Evolutionary conservation across 1,139 yeast genomes (phyloP), one percentile per base, ranked within the genome.

Genomic region (Spencermartinsiella ligniputridi): DNA sequence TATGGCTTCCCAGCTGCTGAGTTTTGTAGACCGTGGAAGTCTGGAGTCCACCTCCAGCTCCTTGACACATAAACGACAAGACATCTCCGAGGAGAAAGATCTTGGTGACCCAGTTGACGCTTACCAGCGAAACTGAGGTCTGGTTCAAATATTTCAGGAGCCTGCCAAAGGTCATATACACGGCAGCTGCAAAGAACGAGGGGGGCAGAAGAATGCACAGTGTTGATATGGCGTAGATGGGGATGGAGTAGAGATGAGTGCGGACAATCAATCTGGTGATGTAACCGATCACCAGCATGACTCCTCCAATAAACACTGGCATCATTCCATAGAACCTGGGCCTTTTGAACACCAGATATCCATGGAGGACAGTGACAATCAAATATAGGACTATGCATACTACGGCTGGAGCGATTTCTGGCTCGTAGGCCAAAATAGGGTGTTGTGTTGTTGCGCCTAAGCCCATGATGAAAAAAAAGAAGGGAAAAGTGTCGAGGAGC

Each of bases 71-170:
- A 46, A 74, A 66, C 35, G 74, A 67, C 13, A 64, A 12, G 16
- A 72, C 59, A 58, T 74, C 78, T 29, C 76, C 75, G 18, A 54
- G 25, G n/a, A 74, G 75, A 58, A 73, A 74, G 18, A 69, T 51
- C 18, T 61, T 57, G n/a, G 76, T 71, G 39, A 67, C 56, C 46
- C 56, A 62, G 40, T 57, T 59, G 2, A 63, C 48, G 2, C 66
- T 63, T 40, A 72, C 58, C 3, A 69, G 48, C 33, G 68, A 63
- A 34, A 57, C 47, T 3, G 52, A 42, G 35, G 61, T 62, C 16
- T 68, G 67, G 25, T 56, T 53, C 41, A 69, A 45, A 15, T 53
- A 42, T 20, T 47, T 50, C 15, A 70, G 53, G 42, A 73, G 46
- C 39, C 70, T 60, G 16, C 72, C 73, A 43, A 73, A 66, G 2